A percentile compares a stretch with the other conserved stretches of the same genome.
phyloP scores from a whole-genome alignment of 2,329 filamentous ascomycete genomes.

The Trichoderma lentiforme region DNA sequence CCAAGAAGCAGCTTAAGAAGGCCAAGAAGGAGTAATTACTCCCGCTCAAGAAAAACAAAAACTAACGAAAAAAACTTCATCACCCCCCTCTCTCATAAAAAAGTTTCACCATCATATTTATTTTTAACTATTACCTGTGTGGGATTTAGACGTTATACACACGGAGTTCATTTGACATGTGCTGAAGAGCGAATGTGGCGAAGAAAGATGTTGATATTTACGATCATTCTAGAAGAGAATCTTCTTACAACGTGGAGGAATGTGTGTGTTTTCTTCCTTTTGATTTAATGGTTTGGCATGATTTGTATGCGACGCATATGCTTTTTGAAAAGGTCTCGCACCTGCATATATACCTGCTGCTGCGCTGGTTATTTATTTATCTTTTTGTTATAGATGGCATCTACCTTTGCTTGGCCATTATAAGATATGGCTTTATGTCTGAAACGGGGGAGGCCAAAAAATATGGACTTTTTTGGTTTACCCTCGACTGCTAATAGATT shows the following conservation, averaged over 20 bases:
- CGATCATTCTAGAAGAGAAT: background rate
- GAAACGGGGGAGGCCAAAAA: background rate
- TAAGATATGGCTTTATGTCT: background rate
- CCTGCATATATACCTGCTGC: slow-evolving; percentile 13
- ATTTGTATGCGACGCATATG: background rate
- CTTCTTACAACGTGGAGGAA: background rate
- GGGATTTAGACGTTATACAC: background rate
- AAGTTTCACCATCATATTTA: slow-evolving; percentile 5
- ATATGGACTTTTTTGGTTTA: background rate
- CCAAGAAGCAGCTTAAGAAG: slow-evolving; percentile 42
- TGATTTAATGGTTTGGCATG: background rate
- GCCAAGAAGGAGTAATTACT: slow-evolving; percentile 25
- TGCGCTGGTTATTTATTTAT: slow-evolving; percentile 1
- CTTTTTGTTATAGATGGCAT: slow-evolving; percentile 8
- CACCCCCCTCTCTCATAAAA: background rate
- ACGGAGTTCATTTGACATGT: slow-evolving; percentile 2
- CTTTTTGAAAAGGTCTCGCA: slow-evolving; percentile 3
- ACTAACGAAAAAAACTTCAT: background rate
- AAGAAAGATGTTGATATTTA: background rate
- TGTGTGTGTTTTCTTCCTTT: background rate
- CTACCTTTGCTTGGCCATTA: background rate
- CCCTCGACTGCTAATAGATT: background rate
- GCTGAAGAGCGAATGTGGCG: background rate
- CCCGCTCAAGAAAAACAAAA: background rate
- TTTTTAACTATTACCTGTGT: background rate